Base-by-base conservation (phyloP, 768 basidiomycete genomes). In the Phlebiopsis gigantea region DNA sequence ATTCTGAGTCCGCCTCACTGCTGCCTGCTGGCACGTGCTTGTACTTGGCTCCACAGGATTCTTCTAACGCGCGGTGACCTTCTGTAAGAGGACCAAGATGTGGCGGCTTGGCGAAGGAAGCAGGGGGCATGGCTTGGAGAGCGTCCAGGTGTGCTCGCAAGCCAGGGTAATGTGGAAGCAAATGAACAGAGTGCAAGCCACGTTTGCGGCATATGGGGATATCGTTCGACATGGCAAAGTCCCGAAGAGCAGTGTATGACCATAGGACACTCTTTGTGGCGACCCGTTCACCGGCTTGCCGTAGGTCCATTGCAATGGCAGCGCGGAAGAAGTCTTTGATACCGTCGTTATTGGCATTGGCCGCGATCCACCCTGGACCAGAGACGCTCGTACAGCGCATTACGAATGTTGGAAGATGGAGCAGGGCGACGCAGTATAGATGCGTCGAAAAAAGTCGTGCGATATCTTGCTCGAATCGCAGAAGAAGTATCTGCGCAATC, bases 181-280 rank as follows among this genome's bases (percentile, higher is more conserved):
- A 72, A 7, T 79, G 84, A 5, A 83, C 69, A 12, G 87, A 88
- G 56, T 88, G 87, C 19, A 89, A 68, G 0, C 87, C 87, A 9
- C 81, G 77, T 61, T 79, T 80, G 21, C 73, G 71, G 68, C 88
- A 90, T 15, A 90, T 80, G 4, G 77, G 68, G 3, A 88, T 78
- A 64, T 83, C 81, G 65, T 88, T 87, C 0, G 87, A 85, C 65
- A 87, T 72, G 4, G 87, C 87, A 66, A 89, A 89, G 70, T 89
- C 83, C 56, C 87, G 72, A 26, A 89, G 71, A 29, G 85, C 87
- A 1, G 88, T 89, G 69, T 89, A 89, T 0, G 84, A 85, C 87
- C 87, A 89, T 54, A 89, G 70, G 19, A 88, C 84, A 62, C 84
- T 87, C 76, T 88, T 89, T 7, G 87, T 88, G 7, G 88, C 88